A percentile compares a stretch with the other conserved stretches of the same genome.
Evolutionary conservation across 352 stramenopile species (phyloP).

Genomic region (Pythium rhizo-oryzae): DNA sequence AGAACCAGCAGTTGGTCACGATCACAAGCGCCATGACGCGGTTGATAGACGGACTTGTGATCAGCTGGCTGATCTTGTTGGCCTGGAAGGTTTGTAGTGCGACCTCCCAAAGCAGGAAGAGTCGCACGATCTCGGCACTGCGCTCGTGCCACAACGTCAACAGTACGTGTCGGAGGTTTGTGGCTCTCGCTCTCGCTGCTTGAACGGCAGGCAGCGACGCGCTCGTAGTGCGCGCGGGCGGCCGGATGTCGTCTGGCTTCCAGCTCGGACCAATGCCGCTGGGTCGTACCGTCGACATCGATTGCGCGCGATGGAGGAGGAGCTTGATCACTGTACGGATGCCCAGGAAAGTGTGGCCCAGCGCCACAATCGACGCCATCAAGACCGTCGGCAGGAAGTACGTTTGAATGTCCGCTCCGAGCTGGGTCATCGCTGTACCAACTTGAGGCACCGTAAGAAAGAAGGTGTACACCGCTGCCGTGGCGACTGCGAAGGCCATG

Average conservation of each 20-base stretch:
- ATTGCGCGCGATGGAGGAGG: not conserved
- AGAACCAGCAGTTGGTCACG: conserved; percentile 32
- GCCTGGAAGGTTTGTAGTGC: conserved; percentile 31
- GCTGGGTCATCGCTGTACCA: not conserved
- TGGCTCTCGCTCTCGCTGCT: no score
- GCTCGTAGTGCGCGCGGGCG: no score
- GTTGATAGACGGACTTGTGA: conserved; percentile 29
- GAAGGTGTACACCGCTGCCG: not conserved
- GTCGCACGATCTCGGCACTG: conserved; percentile 1
- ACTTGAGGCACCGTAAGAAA: not conserved
- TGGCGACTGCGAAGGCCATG: not conserved
- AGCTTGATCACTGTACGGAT: not conserved
- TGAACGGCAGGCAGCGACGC: no score
- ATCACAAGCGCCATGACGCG: conserved; percentile 15
- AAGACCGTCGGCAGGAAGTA: not conserved
- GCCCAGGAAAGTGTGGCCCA: not conserved
- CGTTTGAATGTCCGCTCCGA: not conserved
- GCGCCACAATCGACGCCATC: not conserved
- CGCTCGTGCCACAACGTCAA: no score
- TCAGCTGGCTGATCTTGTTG: conserved; percentile 25
- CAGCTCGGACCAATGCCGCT: no score
- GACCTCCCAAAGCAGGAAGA: conserved; percentile 22
- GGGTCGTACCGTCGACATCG: no score
- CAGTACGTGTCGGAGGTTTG: no score
- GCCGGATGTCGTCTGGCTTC: no score